phyloP scores from a whole-genome alignment of 345 rosid genomes.

The Litchi chinensis region DNA sequence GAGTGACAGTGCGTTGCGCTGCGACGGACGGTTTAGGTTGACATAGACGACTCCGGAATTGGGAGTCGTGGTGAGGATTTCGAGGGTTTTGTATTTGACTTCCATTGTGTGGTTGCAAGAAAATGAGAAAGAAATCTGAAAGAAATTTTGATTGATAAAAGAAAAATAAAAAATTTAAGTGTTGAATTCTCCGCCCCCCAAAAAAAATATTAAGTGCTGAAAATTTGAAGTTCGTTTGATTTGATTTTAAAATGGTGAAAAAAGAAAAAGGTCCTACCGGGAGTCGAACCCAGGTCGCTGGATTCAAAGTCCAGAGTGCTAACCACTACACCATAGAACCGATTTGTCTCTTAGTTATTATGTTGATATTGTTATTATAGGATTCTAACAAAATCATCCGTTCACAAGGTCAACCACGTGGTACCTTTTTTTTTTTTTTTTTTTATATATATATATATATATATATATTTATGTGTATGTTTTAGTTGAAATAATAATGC shows the following conservation, averaged over 20 bases:
- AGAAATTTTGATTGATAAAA: background rate
- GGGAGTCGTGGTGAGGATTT: slow-evolving; percentile 39
- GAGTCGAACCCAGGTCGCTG: slow-evolving; percentile 98
- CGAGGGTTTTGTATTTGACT: slow-evolving; percentile 46
- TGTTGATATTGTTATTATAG: too few species aligned
- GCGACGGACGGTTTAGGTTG: slow-evolving; percentile 60
- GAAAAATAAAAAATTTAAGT: background rate
- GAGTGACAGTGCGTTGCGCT: slow-evolving; percentile 60
- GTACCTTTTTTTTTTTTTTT: too few species aligned
- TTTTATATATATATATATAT: too few species aligned
- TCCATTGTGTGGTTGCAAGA: background rate
- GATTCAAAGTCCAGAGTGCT: slow-evolving; percentile 99
- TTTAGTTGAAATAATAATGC: too few species aligned
- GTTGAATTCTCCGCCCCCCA: too few species aligned
- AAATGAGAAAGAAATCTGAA: background rate
- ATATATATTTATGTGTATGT: too few species aligned
- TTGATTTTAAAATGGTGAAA: too few species aligned
- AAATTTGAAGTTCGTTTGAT: too few species aligned
- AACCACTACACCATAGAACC: slow-evolving; percentile 99
- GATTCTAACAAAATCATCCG: too few species aligned
- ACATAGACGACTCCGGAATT: slow-evolving; percentile 56
- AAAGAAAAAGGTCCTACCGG: slow-evolving; percentile 70
- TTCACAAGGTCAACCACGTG: too few species aligned
- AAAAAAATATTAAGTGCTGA: too few species aligned
- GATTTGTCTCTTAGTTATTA: too few species aligned